These are phyloP conservation scores for Xerocomellus chrysenteron DNA, from an alignment of 768 basidiomycete genomes.

Conservation along the genomic window DNA sequence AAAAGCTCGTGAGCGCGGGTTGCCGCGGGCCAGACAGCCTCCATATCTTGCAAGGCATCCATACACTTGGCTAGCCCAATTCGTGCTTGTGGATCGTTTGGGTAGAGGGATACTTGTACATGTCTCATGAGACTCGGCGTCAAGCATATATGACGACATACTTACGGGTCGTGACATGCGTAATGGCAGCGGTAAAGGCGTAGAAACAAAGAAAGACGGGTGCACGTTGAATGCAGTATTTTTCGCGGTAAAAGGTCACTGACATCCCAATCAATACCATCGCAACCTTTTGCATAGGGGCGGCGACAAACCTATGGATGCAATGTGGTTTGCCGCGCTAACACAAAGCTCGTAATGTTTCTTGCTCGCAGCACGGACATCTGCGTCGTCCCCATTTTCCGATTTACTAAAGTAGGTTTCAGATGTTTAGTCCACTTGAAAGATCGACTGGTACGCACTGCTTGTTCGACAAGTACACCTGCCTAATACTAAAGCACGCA, in stretches of 20 bases:
- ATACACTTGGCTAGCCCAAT: conserved; percentile 65
- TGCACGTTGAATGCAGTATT: conserved; percentile 57
- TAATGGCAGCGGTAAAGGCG: conserved; percentile 75
- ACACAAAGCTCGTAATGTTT: conserved; percentile 74
- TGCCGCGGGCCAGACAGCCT: conserved; percentile 73
- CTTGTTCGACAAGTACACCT: conserved; percentile 33
- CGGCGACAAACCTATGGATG: conserved; percentile 53
- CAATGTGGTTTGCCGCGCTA: conserved; percentile 76
- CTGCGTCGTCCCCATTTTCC: conserved; percentile 49
- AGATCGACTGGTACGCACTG: conserved; percentile 30
- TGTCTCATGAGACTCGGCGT: neutral
- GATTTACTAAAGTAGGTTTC: conserved; percentile 27
- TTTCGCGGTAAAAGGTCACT: conserved; percentile 63
- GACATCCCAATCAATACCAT: conserved; percentile 2
- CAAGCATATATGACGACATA: conserved; percentile 10
- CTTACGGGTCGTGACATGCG: conserved; percentile 75
- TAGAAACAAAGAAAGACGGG: conserved; percentile 77
- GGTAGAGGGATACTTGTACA: conserved; percentile 56
- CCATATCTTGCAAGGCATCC: conserved; percentile 64
- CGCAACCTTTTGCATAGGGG: neutral
- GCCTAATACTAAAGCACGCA: conserved; percentile 24
- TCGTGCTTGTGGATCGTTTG: conserved; percentile 67
- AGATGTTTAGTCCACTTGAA: neutral
- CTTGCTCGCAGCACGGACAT: conserved; percentile 52
- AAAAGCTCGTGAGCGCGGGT: conserved; percentile 72